Evolutionary conservation across 2,329 filamentous ascomycete species (phyloP).

Genomic region (Parafenestella ontariensis): DNA sequence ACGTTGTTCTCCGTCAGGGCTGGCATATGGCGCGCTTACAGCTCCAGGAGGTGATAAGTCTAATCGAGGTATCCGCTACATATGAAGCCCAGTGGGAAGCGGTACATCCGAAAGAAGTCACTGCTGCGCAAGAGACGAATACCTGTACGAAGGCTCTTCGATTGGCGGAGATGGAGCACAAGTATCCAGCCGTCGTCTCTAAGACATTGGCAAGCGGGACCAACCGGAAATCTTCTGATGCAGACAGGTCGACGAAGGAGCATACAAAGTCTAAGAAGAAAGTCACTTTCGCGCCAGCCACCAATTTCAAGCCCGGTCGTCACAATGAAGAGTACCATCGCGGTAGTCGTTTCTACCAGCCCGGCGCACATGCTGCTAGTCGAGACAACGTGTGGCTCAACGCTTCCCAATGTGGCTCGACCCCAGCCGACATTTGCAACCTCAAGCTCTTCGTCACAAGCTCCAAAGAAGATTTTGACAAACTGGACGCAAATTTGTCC

Average conservation of each 20-base stretch:
- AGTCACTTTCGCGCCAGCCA: not conserved
- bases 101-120: not conserved
- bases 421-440: not conserved
- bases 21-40: not conserved
- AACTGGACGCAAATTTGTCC: not conserved
- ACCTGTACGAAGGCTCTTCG: not conserved
- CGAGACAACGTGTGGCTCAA: not conserved
- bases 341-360: not conserved
- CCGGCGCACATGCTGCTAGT: not conserved
- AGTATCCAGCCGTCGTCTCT: not conserved
- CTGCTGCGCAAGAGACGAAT: not conserved
- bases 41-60: not conserved
- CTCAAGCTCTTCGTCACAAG: not conserved
- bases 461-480: not conserved
- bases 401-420: not conserved
- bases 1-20: not conserved
- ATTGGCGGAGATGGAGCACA: not conserved
- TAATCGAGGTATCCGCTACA: not conserved
- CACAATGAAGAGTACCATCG: not conserved
- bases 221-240: not conserved
- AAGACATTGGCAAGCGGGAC: not conserved
- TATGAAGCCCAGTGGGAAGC: not conserved
- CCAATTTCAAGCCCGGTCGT: not conserved
- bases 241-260: not conserved
- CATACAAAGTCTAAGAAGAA: not conserved